These are phyloP conservation scores for Mucor racemosus DNA, from an alignment of 371 early-diverging fungal species.

Conservation along the genomic window DNA sequence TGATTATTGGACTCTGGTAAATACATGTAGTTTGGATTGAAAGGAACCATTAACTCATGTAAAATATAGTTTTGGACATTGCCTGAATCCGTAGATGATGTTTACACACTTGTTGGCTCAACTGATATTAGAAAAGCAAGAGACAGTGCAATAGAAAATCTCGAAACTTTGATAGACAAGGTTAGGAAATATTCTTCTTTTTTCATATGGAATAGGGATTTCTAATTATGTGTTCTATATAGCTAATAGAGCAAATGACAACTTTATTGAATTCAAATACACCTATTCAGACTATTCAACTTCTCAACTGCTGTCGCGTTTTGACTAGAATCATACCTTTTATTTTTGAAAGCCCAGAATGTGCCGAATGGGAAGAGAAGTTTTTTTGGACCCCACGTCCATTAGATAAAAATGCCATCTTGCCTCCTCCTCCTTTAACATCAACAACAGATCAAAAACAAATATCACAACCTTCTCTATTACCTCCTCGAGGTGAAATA, in stretches of 20 bases:
- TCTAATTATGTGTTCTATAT: background rate
- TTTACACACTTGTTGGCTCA: constrained; percentile 79
- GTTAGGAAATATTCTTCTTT: constrained; percentile 19
- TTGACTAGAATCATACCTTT: constrained; percentile 80
- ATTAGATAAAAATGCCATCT: constrained; percentile 3
- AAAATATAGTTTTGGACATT: constrained; percentile 66
- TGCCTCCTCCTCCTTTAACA: background rate
- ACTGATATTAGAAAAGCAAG: constrained; percentile 75
- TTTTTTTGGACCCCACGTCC: constrained; percentile 55
- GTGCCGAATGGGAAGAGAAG: constrained; percentile 57
- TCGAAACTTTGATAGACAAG: constrained; percentile 67
- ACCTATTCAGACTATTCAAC: constrained; percentile 48
- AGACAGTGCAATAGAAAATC: constrained; percentile 71
- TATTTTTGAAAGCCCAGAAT: constrained; percentile 69
- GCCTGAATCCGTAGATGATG: constrained; percentile 79
- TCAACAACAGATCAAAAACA: constrained; percentile 18
- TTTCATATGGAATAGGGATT: background rate
- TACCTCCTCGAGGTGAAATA: constrained; percentile 29
- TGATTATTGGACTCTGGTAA: constrained; percentile 72
- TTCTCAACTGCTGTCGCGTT: constrained; percentile 77
- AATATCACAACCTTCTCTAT: constrained; percentile 12
- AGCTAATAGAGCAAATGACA: constrained; percentile 12
- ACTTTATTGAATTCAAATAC: constrained; percentile 36
- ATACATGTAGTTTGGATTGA: background rate
- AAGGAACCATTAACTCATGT: background rate